Percentiles rank a stretch among this genome's conserved stretches.
Conservation (phyloP, 441 rosid species). For the Erodium trifolium region DNA sequence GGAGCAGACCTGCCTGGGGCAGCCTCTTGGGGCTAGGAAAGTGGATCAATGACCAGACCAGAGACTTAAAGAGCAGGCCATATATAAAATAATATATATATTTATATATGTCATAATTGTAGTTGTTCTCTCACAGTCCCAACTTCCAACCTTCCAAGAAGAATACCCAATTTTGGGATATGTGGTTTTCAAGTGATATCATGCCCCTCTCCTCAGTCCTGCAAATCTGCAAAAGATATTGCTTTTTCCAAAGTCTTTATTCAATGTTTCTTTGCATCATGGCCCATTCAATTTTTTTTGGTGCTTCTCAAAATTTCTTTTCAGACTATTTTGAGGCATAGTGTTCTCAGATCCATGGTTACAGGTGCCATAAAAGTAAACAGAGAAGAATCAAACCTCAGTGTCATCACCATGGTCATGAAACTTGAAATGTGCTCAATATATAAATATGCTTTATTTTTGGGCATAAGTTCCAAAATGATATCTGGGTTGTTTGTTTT, state of each 20-base stretch:
- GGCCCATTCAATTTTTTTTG: constrained; percentile 9
- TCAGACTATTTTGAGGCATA: background rate
- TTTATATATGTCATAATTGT: too few species aligned
- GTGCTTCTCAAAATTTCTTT: background rate
- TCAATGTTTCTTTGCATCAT: constrained; percentile 7
- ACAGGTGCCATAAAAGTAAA: too few species aligned
- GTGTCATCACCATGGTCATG: background rate
- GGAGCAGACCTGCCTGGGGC: background rate
- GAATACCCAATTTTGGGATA: constrained; percentile 12
- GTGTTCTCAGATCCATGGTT: background rate
- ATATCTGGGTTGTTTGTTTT: too few species aligned
- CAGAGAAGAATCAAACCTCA: background rate
- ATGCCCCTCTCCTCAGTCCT: too few species aligned
- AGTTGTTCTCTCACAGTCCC: too few species aligned
- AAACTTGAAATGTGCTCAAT: background rate
- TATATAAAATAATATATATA: too few species aligned
- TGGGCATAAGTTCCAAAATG: too few species aligned
- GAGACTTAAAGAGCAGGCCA: background rate
- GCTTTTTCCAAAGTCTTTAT: constrained; percentile 21
- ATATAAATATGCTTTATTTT: too few species aligned
- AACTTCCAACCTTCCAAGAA: too few species aligned
- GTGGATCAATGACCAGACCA: background rate
- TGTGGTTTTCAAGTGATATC: constrained; percentile 15
- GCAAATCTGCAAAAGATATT: background rate
- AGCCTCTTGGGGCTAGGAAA: background rate